A percentile compares a stretch with the other conserved stretches of the same genome.
These are phyloP conservation scores for Rosa chinensis DNA, from an alignment of 306 rosid genomes.

Conservation along the genomic window DNA sequence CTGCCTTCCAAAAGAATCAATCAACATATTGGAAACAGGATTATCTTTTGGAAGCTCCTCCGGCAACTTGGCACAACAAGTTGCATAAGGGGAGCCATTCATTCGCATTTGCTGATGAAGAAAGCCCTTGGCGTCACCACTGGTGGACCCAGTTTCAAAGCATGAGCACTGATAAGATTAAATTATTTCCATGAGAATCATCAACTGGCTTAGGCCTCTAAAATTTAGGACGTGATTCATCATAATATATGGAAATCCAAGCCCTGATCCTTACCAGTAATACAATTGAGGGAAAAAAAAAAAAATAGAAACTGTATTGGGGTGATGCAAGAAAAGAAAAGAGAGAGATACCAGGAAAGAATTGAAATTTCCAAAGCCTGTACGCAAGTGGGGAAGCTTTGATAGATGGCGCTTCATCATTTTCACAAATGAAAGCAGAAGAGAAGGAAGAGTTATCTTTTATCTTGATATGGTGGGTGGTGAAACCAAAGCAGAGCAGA, in stretches of 20 bases:
- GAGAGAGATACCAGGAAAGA: constrained; percentile 33
- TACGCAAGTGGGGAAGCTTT: constrained; percentile 20
- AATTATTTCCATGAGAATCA: constrained; percentile 4
- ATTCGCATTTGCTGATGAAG: constrained; percentile 6
- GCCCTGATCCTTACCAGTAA: no score
- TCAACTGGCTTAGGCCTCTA: not conserved
- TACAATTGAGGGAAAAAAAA: no score
- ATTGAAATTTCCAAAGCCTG: constrained; percentile 28
- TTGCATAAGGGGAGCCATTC: constrained; percentile 35
- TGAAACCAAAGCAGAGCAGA: not conserved
- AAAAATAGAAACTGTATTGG: no score
- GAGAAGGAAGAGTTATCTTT: not conserved
- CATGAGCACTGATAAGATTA: constrained; percentile 6
- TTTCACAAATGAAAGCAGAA: not conserved
- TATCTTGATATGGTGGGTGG: not conserved
- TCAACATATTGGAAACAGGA: constrained; percentile 67
- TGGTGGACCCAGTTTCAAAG: constrained; percentile 28
- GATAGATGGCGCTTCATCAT: constrained; percentile 32
- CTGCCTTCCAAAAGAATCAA: constrained; percentile 93
- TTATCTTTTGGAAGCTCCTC: constrained; percentile 37
- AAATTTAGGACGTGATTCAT: not conserved
- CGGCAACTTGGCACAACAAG: constrained; percentile 47
- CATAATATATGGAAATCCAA: not conserved
- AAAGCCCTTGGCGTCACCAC: no score
- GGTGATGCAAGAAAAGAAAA: not conserved